Base-by-base conservation (phyloP, 768 basidiomycete genomes). In the Galerina marginata region DNA sequence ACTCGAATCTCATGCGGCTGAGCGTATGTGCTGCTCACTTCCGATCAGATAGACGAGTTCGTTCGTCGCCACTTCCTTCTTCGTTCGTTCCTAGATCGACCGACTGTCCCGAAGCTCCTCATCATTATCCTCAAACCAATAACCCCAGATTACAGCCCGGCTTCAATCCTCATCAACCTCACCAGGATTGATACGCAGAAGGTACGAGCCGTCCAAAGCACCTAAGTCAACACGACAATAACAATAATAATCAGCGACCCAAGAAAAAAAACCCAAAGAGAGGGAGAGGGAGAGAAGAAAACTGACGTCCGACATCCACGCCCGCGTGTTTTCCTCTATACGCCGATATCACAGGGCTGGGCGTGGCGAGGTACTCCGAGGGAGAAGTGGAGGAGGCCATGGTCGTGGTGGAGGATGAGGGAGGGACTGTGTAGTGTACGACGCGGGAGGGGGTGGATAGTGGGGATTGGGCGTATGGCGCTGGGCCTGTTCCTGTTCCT, bases 261-360 rank as follows among this genome's bases (percentile, higher is more conserved):
- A n/a, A n/a, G n/a, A n/a, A n/a, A n/a, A n/a, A n/a, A n/a, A n/a
- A n/a, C n/a, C n/a, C n/a, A n/a, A n/a, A n/a, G n/a, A n/a, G n/a
- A n/a, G n/a, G n/a, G n/a, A n/a, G n/a, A n/a, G 16, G 40, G 37
- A 20, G 20, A 20, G 16, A 43, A 38, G 4, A 15, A 49, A 39
- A 70, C 79, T 64, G 54, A 81, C 80, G 78, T 16, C 80, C 81
- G 29, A 77, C 63, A 48, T 75, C 74, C 23, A 67, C 66, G 16
- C 61, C 72, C 1, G 66, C 55, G 48, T 79, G 77, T 59, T 77
- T 81, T 9, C 79, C 79, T 58, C 79, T 67, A 54, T 80, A 82
- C 2, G 81, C 77, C 4, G 78, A 75, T 15, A 81, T 69, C 2
- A 77, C 72, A 16, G 81, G 81, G 54, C 79, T 80, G 0, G 80